Conservation (phyloP, 345 rosid species). For the Salix koriyanagi region DNA sequence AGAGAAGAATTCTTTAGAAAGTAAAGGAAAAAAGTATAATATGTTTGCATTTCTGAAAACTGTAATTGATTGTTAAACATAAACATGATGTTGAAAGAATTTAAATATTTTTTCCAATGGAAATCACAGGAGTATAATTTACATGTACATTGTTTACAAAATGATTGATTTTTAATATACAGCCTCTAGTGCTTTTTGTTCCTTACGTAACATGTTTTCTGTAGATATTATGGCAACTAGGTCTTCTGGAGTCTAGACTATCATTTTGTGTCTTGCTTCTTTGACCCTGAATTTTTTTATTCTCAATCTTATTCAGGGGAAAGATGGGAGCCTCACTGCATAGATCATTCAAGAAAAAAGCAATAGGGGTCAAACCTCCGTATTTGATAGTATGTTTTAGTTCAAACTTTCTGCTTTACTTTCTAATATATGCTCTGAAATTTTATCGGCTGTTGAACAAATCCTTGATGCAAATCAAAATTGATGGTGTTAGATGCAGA, state of each 20-base stretch:
- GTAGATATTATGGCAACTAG: no score
- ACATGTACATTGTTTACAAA: neutral
- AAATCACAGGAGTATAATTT: neutral
- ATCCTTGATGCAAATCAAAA: no score
- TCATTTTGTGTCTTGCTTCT: neutral
- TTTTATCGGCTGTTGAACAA: neutral
- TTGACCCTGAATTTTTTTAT: neutral
- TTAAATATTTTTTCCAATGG: neutral
- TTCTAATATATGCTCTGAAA: neutral
- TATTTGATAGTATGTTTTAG: constrained; percentile 48
- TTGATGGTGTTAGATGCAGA: no score
- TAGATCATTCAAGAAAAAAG: constrained; percentile 40
- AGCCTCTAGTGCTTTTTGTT: no score
- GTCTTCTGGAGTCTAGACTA: no score
- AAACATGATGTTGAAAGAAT: neutral
- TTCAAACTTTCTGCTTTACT: neutral
- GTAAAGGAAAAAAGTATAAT: neutral
- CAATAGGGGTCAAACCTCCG: constrained; percentile 64
- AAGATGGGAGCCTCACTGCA: constrained; percentile 71
- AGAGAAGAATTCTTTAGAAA: no score
- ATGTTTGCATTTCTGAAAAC: neutral
- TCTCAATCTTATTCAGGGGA: constrained; percentile 49
- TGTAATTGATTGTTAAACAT: neutral
- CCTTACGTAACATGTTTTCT: no score
- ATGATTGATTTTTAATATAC: no score